Base-by-base conservation (phyloP, 768 basidiomycete genomes). In the Suillus placidus region DNA sequence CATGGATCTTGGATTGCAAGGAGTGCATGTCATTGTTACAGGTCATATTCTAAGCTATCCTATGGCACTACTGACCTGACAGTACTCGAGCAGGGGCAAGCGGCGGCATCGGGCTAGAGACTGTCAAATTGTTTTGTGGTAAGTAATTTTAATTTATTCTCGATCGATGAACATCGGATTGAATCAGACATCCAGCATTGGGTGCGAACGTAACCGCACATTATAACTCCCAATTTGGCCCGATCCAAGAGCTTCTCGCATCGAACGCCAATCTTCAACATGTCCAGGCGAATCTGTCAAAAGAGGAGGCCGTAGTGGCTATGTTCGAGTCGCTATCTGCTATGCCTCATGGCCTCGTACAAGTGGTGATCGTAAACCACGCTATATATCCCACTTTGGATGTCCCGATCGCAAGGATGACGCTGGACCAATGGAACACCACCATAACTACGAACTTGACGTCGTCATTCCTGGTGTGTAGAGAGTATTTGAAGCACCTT, bases 61-160 rank as follows among this genome's bases (percentile, higher is more conserved):
- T 4, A 38, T 26, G n/a, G 5, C 37, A 38, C 23, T 37, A 1
- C 37, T 57, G 8, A 38, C 37, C n/a, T 26, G 14, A 57, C 10
- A 9, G n/a, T 16, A 14, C 35, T 14, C 10, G 23, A 30, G 52
- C 71, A 88, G 91, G 91, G 60, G 90, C 90, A 2, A 90, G 87
- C 69, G 90, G 91, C 6, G 90, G 89, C 1, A 92, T 93, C 43
- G 91, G 91, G 13, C 79, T 90, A 0, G 87, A 85, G 69, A 89
- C 87, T 3, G 80, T 81, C 18, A 80, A 80, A 13, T 71, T 84
- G 0, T 92, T 87, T 72, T 80, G 88, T 40, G 80, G 89, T 87
- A 64, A 72, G 80, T 77, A 34, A 43, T 37, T 58, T 37, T 77
- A 34, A 43, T 37, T 58, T 37, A 13, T 23, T 57, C 20, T 52